A percentile compares a stretch with the other conserved stretches of the same genome.
phyloP scores from a whole-genome alignment of 345 rosid genomes.

The Eucalyptus guilfoylei region DNA sequence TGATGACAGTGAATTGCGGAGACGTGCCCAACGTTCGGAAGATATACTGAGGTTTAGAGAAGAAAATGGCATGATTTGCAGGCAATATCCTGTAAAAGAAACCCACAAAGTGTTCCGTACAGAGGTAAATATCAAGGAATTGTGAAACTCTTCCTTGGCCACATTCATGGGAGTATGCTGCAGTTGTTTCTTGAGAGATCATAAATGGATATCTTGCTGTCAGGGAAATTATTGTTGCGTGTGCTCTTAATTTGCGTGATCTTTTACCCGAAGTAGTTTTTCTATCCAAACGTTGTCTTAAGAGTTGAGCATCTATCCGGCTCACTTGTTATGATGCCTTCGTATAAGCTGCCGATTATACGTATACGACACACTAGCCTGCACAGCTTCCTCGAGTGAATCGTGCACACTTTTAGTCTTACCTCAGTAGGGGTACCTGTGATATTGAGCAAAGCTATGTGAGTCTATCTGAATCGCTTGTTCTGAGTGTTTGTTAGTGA shows the following conservation, averaged over 20 bases:
- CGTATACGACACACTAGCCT: neutral
- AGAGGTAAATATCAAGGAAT: conserved; percentile 36
- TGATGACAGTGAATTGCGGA: conserved; percentile 34
- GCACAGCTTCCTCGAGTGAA: neutral
- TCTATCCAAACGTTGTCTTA: neutral
- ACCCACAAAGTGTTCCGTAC: conserved; percentile 67
- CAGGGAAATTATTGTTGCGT: neutral
- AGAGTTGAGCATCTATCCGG: neutral
- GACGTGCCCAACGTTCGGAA: conserved; percentile 44
- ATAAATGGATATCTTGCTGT: neutral
- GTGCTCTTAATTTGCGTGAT: neutral
- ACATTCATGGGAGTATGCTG: neutral
- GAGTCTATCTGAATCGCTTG: neutral
- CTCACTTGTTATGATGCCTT: neutral
- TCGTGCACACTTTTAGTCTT: neutral
- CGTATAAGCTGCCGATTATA: neutral
- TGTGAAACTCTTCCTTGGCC: neutral
- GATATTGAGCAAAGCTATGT: neutral
- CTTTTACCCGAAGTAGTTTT: neutral
- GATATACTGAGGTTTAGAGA: conserved; percentile 65
- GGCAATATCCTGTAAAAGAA: conserved; percentile 87
- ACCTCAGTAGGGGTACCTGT: neutral
- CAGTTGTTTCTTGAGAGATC: neutral
- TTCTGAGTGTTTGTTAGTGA: neutral
- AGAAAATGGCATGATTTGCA: conserved; percentile 69